Conservation (phyloP, 495 filamentous ascomycete genomes). For the Articulospora tetracladia region DNA sequence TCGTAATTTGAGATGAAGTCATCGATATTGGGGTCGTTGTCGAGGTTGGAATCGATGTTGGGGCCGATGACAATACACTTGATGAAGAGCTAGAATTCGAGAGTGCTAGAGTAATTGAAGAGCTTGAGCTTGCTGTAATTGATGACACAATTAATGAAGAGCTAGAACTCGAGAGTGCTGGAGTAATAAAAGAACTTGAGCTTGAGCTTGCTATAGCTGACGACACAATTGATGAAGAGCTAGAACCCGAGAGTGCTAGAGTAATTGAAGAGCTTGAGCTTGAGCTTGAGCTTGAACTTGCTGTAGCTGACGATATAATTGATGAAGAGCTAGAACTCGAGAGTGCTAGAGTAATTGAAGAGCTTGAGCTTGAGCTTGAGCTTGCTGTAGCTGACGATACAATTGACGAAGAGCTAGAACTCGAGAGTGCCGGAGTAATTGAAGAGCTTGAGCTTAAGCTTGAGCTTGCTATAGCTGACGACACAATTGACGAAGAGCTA, state of each 20-base stretch:
- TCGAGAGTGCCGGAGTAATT: too few species aligned
- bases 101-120: not conserved
- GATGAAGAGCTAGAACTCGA: conserved; percentile 13
- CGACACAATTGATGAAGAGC: too few species aligned
- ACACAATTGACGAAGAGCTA: not conserved
- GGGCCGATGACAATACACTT: not conserved
- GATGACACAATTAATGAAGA: conserved; percentile 2
- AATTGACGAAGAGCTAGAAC: too few species aligned
- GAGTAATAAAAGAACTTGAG: too few species aligned
- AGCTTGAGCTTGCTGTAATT: not conserved
- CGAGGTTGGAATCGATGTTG: conserved; percentile 4
- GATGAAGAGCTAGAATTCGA: not conserved
- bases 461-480: too few species aligned
- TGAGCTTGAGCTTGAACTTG: too few species aligned
- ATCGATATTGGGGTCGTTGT: not conserved
- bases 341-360: not conserved
- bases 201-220: conserved; percentile 7
- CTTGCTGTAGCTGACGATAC: conserved; percentile 10
- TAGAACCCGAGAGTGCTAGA: too few species aligned
- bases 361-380: not conserved
- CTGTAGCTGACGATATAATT: conserved; percentile 1
- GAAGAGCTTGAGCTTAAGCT: conserved; percentile 14
- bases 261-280: conserved; percentile 14
- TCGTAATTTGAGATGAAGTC: not conserved
- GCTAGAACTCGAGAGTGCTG: too few species aligned